A percentile compares a stretch with the other conserved stretches of the same genome.
Conservation (phyloP, 306 rosid genomes). For the Rosa lucieae region DNA sequence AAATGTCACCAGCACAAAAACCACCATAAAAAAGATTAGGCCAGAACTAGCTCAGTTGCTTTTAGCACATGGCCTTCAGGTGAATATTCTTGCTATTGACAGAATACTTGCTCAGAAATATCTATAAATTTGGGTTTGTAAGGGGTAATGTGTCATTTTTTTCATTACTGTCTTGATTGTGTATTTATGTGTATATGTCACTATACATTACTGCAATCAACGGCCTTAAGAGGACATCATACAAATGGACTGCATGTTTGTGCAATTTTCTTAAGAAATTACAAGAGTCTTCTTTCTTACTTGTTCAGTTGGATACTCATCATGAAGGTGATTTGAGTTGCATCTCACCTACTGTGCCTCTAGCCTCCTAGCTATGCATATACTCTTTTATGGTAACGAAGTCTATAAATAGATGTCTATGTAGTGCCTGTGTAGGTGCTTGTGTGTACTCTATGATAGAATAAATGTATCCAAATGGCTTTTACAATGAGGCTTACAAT, state of each 20-base stretch:
- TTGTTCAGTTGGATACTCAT: neutral
- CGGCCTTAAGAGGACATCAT: neutral
- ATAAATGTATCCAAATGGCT: neutral
- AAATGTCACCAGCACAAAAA: constrained; percentile 52
- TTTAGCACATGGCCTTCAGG: constrained; percentile 90
- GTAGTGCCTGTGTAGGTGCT: neutral
- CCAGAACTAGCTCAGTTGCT: constrained; percentile 61
- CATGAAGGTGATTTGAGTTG: neutral
- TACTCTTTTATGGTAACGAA: neutral
- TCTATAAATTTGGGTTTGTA: neutral
- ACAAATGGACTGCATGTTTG: neutral
- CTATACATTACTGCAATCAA: neutral
- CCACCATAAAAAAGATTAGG: constrained; percentile 63
- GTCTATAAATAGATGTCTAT: neutral
- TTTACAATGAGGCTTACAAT: neutral
- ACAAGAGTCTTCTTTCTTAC: neutral
- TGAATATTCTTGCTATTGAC: constrained; percentile 31
- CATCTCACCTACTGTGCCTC: neutral
- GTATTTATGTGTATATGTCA: neutral
- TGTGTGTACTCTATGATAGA: neutral
- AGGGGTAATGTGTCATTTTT: neutral
- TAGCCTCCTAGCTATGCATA: neutral
- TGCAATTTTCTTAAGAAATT: neutral
- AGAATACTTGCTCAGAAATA: neutral
- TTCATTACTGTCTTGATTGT: neutral